These are phyloP conservation scores for Phaeosphaeriaceae sp. DNA, from an alignment of 2,329 filamentous ascomycete genomes.

Conservation along the genomic window DNA sequence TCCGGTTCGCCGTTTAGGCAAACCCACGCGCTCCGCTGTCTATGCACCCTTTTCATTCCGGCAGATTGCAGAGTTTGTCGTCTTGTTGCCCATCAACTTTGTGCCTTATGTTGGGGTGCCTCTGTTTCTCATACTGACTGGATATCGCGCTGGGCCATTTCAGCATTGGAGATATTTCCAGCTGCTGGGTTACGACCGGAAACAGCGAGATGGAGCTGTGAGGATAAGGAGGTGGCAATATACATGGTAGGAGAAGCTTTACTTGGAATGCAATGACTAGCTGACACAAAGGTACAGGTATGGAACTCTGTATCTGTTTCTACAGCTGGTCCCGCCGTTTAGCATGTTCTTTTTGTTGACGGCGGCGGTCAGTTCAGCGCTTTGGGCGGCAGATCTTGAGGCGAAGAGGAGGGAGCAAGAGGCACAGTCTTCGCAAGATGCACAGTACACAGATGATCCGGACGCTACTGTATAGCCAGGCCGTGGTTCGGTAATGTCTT, in stretches of 20 bases:
- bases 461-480: slow-evolving; percentile 24
- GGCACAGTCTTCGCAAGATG: slow-evolving; percentile 20
- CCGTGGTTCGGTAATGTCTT: neutral
- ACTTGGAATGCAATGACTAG: neutral
- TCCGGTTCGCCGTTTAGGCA: slow-evolving; percentile 81
- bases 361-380: slow-evolving; percentile 79
- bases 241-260: slow-evolving; percentile 66
- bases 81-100: slow-evolving; percentile 76
- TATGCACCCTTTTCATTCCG: slow-evolving; percentile 89
- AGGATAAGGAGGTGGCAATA: slow-evolving; percentile 78
- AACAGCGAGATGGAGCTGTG: slow-evolving; percentile 75
- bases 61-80: slow-evolving; percentile 86
- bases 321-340: slow-evolving; percentile 87
- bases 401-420: slow-evolving; percentile 33
- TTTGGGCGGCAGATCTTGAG: slow-evolving; percentile 86
- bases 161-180: slow-evolving; percentile 92
- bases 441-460: slow-evolving; percentile 41
- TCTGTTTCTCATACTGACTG: slow-evolving; percentile 86
- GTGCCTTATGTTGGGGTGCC: slow-evolving; percentile 83
- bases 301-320: slow-evolving; percentile 79
- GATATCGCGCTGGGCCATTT: slow-evolving; percentile 84
- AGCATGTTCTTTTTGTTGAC: slow-evolving; percentile 96
- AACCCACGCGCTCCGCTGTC: slow-evolving; percentile 75
- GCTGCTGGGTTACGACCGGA: slow-evolving; percentile 75
- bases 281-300: slow-evolving; percentile 60